Conservation (phyloP, 129 eudicot species). For the Sambucus nigra region DNA sequence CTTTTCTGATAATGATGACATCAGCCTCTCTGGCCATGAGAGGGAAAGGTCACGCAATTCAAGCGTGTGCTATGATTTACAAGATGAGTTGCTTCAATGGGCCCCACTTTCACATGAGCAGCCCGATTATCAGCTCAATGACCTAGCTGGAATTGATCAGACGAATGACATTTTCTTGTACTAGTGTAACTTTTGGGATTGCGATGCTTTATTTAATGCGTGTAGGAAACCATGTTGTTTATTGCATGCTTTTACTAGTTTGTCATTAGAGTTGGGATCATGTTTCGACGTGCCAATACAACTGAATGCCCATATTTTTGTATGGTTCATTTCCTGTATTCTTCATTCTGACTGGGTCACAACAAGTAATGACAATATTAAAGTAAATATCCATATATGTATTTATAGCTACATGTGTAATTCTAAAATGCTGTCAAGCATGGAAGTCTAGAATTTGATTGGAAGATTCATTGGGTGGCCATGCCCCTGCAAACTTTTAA, state of each 20-base stretch:
- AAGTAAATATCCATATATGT: no score
- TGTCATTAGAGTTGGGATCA: constrained; percentile 2
- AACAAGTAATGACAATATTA: no score
- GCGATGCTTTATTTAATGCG: constrained; percentile 27
- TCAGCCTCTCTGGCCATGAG: constrained; percentile 12
- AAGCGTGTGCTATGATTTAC: constrained; percentile 29
- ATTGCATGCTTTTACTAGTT: constrained; percentile 1
- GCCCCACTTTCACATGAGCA: constrained; percentile 18
- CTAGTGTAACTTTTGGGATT: constrained; percentile 40
- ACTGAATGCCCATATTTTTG: constrained; percentile 12
- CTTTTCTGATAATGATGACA: constrained; percentile 27
- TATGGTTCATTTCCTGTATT: neutral
- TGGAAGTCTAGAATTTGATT: no score
- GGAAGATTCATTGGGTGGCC: no score
- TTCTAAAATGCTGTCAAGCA: no score
- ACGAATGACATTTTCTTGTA: constrained; percentile 77
- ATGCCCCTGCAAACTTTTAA: no score
- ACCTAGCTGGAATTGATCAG: constrained; percentile 36
- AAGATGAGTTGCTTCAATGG: constrained; percentile 27
- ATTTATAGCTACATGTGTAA: no score
- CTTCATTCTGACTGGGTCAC: no score
- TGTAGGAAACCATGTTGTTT: constrained; percentile 26
- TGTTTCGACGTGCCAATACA: constrained; percentile 13
- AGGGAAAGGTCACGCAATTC: constrained; percentile 24
- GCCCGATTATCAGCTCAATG: constrained; percentile 32